Base-by-base conservation (phyloP, 2,329 filamentous ascomycete genomes). In the Penicillium italicum region DNA sequence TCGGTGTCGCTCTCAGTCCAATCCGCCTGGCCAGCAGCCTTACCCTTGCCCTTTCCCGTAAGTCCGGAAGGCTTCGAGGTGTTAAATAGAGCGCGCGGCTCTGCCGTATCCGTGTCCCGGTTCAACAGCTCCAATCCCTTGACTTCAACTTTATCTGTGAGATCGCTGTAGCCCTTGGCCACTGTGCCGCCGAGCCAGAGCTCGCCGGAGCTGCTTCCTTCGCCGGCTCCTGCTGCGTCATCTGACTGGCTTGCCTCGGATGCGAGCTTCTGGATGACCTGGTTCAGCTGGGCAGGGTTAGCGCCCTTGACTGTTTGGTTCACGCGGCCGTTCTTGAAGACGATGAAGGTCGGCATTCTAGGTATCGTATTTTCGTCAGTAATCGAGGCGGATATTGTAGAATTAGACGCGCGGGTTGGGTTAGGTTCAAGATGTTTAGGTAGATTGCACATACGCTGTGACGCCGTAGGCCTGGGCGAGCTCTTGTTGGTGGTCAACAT, bases 1-100 rank as follows among this genome's bases (percentile, higher is more conserved):
- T 99, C 94, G 34, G 93, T 95, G 70, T 97, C 93, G 73, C 91
- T 97, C 79, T 97, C 90, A 22, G 97, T 86, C 87, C 90, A 97
- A 75, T 99, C 93, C 69, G 84, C 85, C 33, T 77, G 77, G 81
- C 66, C 85, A 84, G 46, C 72, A 20, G 56, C 75, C 62, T 81
- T 81, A 52, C 70, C 75, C 61, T 74, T 74, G 46, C 74, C 72
- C 24, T 69, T 66, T 26, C 58, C 62, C n/a, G 62, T 69, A 53
- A 92, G 73, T 1, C 80, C 80, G 51, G 80, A 84, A 6, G 92
- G 92, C 73, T 87, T 85, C 55, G 79, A 76, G 5, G 66, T 62
- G n/a, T 87, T 85, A 70, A 97, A 91, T 18, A 97, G 79, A 9
- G 84, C 84, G 63, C 86, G 82, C 54, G 91, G 89, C 36, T 81